Conservation (phyloP, 2,329 filamentous ascomycete genomes). For the Scedosporium apiospermum region DNA sequence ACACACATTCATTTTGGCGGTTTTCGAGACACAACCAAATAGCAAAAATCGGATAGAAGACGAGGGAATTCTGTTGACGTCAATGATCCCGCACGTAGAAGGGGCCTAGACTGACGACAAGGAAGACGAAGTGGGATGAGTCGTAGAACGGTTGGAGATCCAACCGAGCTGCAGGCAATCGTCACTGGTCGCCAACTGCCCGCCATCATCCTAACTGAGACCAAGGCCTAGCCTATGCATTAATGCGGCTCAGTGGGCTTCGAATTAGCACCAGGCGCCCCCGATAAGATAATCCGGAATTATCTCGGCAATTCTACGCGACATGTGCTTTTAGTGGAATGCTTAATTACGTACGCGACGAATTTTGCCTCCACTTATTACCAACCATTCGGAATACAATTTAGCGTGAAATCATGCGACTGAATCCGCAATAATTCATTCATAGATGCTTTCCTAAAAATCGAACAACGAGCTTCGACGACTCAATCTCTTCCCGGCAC, state of each 20-base stretch:
- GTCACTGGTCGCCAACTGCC: neutral
- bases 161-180: neutral
- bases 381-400: neutral
- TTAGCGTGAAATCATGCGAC: conserved; percentile 5
- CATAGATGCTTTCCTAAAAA: neutral
- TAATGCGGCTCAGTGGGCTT: neutral
- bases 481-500: conserved; percentile 8
- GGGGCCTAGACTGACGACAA: neutral
- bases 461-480: neutral
- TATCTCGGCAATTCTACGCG: neutral
- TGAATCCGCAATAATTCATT: neutral
- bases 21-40: neutral
- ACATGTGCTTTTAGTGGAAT: neutral
- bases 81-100: too few relatives aligned
- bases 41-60: too few relatives aligned
- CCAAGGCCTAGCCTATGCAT: neutral
- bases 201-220: neutral
- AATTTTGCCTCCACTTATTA: conserved; percentile 6
- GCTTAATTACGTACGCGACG: conserved; percentile 10
- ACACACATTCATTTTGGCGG: conserved; percentile 47
- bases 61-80: too few relatives aligned
- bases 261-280: neutral
- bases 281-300: neutral
- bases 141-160: neutral
- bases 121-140: neutral